Conservation (phyloP, 495 filamentous ascomycete genomes). For the Friedmanniomyces simplex region DNA sequence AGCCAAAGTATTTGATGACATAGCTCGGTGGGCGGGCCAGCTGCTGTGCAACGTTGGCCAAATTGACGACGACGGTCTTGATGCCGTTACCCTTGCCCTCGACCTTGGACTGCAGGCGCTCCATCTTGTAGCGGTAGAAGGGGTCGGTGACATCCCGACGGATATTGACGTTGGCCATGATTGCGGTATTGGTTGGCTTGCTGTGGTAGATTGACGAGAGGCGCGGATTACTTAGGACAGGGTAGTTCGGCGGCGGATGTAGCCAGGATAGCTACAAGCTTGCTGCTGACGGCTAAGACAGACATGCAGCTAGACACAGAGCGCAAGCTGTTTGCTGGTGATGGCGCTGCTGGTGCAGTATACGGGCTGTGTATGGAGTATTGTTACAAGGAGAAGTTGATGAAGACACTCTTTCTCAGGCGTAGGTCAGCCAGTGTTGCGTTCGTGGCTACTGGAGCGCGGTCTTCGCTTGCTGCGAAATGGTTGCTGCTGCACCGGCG, state of each 20-base stretch:
- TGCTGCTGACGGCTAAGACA: conserved; percentile 23
- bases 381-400: background rate
- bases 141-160: conserved; percentile 95
- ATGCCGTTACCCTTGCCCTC: conserved; percentile 98
- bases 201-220: background rate
- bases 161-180: conserved; percentile 90
- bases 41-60: conserved; percentile 87
- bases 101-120: conserved; percentile 94
- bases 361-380: background rate
- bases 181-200: conserved; percentile 39
- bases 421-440: conserved; percentile 71
- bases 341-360: background rate
- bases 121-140: conserved; percentile 99
- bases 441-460: conserved; percentile 64
- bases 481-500: conserved; percentile 75
- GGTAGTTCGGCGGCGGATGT: background rate
- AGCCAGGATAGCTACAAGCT: conserved; percentile 9
- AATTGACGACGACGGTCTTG: conserved; percentile 94
- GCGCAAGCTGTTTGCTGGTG: background rate
- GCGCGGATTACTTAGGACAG: background rate
- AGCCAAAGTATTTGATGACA: conserved; percentile 99
- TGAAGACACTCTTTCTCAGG: background rate
- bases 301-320: conserved; percentile 34
- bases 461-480: conserved; percentile 86
- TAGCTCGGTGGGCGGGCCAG: conserved; percentile 86